Evolutionary conservation across 1,139 yeast genomes (phyloP).

Genomic region (Entelexis paramagnoliae): DNA sequence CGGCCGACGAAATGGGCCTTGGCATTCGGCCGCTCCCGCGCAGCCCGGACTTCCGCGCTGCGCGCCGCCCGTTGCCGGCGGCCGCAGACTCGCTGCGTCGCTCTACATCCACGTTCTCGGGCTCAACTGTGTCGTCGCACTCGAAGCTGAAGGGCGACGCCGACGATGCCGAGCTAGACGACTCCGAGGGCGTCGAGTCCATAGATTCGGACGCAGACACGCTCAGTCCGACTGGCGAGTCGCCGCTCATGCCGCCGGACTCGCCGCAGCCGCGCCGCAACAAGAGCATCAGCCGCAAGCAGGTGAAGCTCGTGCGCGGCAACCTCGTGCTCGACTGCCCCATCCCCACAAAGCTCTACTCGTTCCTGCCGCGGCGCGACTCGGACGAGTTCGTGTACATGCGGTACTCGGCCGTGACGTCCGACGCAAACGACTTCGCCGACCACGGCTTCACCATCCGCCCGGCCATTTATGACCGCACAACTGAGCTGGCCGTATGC

Average conservation of each 20-base stretch:
- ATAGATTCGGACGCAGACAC: constrained; percentile 9
- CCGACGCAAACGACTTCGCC: constrained; percentile 77
- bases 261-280: constrained; percentile 52
- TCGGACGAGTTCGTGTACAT: constrained; percentile 87
- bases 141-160: background rate
- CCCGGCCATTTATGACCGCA: constrained; percentile 74
- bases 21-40: constrained; percentile 7
- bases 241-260: constrained; percentile 28
- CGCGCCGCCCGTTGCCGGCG: constrained; percentile 16
- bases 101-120: constrained; percentile 18
- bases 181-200: constrained; percentile 6
- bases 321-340: constrained; percentile 86
- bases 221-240: constrained; percentile 10
- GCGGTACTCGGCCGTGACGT: constrained; percentile 90
- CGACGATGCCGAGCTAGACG: background rate
- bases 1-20: constrained; percentile 21
- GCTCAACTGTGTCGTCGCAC: constrained; percentile 11
- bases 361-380: constrained; percentile 69
- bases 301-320: constrained; percentile 62
- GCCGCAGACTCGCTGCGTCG: constrained; percentile 14
- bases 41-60: constrained; percentile 7
- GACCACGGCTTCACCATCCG: constrained; percentile 72
- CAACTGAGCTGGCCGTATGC: constrained; percentile 84
- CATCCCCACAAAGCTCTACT: constrained; percentile 73
- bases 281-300: constrained; percentile 46